Evolutionary conservation across 1,284 basidiomycete genomes (phyloP).

Genomic region (Taiwanofungus camphoratus): DNA sequence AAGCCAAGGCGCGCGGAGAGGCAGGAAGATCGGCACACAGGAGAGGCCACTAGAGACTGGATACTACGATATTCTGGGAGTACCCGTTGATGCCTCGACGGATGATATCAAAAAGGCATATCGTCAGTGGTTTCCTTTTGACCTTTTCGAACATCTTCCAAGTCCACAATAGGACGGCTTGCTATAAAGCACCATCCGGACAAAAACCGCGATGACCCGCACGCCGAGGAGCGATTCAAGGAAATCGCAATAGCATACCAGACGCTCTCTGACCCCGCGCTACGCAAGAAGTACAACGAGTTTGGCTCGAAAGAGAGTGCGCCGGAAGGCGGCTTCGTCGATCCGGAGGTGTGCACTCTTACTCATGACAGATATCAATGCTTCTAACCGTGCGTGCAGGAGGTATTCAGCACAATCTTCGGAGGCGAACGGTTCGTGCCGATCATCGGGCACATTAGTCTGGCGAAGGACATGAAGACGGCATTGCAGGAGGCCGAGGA

Average conservation of each 20-base stretch:
- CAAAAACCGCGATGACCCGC: conserved; percentile 92
- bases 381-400: conserved; percentile 25
- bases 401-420: conserved; percentile 92
- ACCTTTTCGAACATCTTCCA: background rate
- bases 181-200: conserved; percentile 92
- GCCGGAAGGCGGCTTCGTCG: conserved; percentile 69
- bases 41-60: conserved; percentile 85
- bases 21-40: conserved; percentile 79
- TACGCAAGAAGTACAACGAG: conserved; percentile 93
- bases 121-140: conserved; percentile 40
- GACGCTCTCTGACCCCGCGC: conserved; percentile 80
- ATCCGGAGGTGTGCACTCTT: conserved; percentile 45
- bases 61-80: conserved; percentile 83
- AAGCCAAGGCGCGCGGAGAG: conserved; percentile 30
- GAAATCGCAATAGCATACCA: conserved; percentile 86
- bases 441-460: conserved; percentile 78
- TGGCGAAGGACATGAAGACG: conserved; percentile 96
- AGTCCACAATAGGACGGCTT: conserved; percentile 56
- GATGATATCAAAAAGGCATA: conserved; percentile 97
- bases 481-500: conserved; percentile 92
- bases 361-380: background rate
- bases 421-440: conserved; percentile 82
- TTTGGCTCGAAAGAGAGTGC: conserved; percentile 77
- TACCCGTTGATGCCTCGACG: conserved; percentile 67
- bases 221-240: conserved; percentile 88